Evolutionary conservation across 1,284 basidiomycete species (phyloP).

Genomic region (Moniliophthora roreri): DNA sequence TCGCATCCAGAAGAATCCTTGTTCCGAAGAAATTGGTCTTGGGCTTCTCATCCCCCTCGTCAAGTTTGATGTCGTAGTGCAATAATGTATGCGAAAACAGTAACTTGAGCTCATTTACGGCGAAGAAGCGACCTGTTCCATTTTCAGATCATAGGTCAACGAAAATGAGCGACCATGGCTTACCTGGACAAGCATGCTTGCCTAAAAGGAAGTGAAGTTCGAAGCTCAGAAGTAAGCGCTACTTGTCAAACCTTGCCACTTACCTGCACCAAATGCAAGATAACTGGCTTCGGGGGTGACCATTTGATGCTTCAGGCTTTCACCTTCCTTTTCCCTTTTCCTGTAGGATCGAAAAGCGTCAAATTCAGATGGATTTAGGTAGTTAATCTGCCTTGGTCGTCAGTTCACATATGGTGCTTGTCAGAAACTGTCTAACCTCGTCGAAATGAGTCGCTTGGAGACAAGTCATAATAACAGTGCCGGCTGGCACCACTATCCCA

Average conservation of each 20-base stretch:
- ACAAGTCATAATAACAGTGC: conserved; percentile 13
- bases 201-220: neutral
- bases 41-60: neutral
- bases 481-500: conserved; percentile 21
- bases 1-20: neutral
- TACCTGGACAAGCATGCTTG: no score
- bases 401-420: neutral
- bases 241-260: neutral
- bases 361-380: conserved; percentile 17
- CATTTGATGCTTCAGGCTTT: conserved; percentile 16
- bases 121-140: neutral
- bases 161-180: neutral
- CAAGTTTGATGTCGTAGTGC: neutral
- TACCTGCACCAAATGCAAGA: conserved; percentile 29
- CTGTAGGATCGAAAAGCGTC: conserved; percentile 21
- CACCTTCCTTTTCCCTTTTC: conserved; percentile 10
- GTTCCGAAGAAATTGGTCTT: neutral
- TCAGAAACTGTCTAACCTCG: neutral
- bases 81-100: neutral
- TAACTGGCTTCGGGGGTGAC: conserved; percentile 23
- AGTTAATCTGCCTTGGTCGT: conserved; percentile 6
- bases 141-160: neutral
- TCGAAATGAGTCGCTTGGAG: conserved; percentile 17
- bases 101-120: neutral
- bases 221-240: no score